Evolutionary conservation across 768 basidiomycete genomes (phyloP), one percentile per base, ranked within the genome.

Genomic region (Macrolepiota albuminosa): DNA sequence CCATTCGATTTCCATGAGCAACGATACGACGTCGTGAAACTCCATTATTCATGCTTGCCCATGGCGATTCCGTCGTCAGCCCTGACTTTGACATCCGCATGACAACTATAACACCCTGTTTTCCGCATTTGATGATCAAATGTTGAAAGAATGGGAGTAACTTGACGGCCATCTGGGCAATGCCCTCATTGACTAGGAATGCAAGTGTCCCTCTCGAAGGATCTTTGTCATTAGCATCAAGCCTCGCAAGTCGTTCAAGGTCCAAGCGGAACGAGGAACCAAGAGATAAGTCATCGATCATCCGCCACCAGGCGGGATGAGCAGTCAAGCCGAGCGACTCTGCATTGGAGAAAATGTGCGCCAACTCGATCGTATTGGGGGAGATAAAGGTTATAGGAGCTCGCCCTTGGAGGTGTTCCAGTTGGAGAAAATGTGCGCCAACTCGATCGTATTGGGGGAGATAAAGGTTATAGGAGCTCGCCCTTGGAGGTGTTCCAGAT

Each of bases 381-480:
- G 95, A 89, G 49, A 86, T 81, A 65, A 86, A 92, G 2, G 86
- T 75, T 49, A 97, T 75, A 2, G 86, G 83, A 4, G 85, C 68
- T 48, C 64, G 66, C 7, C 63, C 58, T 16, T 60, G n/a, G n/a
- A n/a, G n/a, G n/a, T n/a, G n/a, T n/a, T n/a, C n/a, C n/a, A n/a
- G n/a, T 72, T 71, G 8, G 81, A 81, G 52, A 80, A 71, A 59
- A 91, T 71, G 33, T 83, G 76, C 39, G 73, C 64, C 10, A 98
- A 80, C 71, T 99, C 97, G 26, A 89, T 72, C 31, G 87, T 70
- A 72, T 99, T 99, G 0, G 97, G 97, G 0, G 95, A 89, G 49
- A 86, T 81, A 65, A 86, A 92, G 2, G 86, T 75, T 49, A 97
- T 75, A 2, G 86, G 83, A 4, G 85, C 68, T 48, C 64, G 66